Base-by-base conservation (phyloP, 129 eudicot species). In the Arctium lappa region DNA sequence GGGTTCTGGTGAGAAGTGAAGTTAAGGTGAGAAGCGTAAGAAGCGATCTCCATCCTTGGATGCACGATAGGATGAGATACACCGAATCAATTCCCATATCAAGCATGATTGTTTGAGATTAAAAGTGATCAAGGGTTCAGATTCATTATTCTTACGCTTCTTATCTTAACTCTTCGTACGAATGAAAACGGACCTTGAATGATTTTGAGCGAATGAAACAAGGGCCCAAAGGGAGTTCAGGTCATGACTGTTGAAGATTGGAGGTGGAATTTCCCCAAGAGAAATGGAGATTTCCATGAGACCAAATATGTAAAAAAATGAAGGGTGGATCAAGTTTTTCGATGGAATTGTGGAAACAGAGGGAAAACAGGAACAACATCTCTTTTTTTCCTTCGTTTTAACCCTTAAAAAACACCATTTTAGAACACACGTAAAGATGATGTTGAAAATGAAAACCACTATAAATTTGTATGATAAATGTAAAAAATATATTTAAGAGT, bases 191-290 rank as follows among this genome's bases (percentile, higher is more conserved):
- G 48, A 83, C 86, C 86, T 83, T 83, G 77, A 77, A 69, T 76
- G 82, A 71, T 68, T 76, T 66, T 29, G 8, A 66, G 74, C n/a
- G 65, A 38, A 79, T 22, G 72, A 70, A 63, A 79, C 84, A 79
- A 80, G 87, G 87, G 84, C 70, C 87, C 79, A 34, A 69, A 78
- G 83, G 74, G 53, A 40, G 79, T 11, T 87, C 80, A 85, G 88
- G 75, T 80, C 63, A 69, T 75, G 86, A 89, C 75, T 88, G 84
- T 84, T 88, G 88, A 80, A 88, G 87, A 83, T 84, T 84, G 87
- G 87, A 88, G 86, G 83, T 46, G 85, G 79, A 73, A 78, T 86
- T 88, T 79, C 81, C 88, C 76, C 86, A 86, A 83, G 75, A 80
- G 46, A 78, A 53, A 82, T 74, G 79, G 37, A 81, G 79, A 84